Conservation (phyloP, 805 yeast species). For the Candida parachauliodes region DNA sequence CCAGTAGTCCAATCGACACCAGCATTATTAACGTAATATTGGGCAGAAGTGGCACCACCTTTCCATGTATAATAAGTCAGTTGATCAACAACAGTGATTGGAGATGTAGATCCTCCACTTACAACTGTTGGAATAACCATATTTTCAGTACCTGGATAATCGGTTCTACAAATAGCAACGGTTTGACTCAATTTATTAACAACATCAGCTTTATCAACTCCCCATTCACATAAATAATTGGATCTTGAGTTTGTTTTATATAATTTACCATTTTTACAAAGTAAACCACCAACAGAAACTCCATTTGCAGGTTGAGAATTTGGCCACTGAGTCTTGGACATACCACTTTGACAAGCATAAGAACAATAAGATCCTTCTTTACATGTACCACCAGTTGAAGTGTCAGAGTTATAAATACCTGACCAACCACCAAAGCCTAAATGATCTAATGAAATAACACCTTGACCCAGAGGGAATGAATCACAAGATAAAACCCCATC, state of each 20-base stretch:
- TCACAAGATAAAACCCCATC: slow-evolving; percentile 73
- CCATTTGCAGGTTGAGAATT: slow-evolving; percentile 62
- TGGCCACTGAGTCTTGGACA: slow-evolving; percentile 83
- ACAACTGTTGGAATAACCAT: slow-evolving; percentile 73
- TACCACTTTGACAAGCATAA: slow-evolving; percentile 75
- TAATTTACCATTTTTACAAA: slow-evolving; percentile 58
- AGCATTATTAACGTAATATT: slow-evolving; percentile 73
- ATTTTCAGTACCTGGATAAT: slow-evolving; percentile 80
- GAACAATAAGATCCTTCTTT: slow-evolving; percentile 69
- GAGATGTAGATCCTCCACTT: slow-evolving; percentile 45
- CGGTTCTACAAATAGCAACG: slow-evolving; percentile 73
- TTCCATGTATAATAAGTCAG: slow-evolving; percentile 58
- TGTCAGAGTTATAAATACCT: slow-evolving; percentile 45
- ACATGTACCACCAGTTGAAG: slow-evolving; percentile 43
- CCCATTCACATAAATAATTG: slow-evolving; percentile 65
- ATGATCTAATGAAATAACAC: slow-evolving; percentile 53
- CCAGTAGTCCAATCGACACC: slow-evolving; percentile 67
- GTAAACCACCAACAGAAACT: slow-evolving; percentile 69
- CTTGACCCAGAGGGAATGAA: slow-evolving; percentile 70
- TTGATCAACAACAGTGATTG: slow-evolving; percentile 59
- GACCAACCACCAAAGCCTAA: slow-evolving; percentile 43
- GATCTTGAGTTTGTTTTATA: slow-evolving; percentile 54
- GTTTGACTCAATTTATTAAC: slow-evolving; percentile 46
- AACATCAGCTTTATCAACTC: slow-evolving; percentile 51
- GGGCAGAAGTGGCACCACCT: slow-evolving; percentile 64